These are phyloP conservation scores for Orobanche coerulescens DNA, from an alignment of 257 asterid genomes.

Conservation along the genomic window DNA sequence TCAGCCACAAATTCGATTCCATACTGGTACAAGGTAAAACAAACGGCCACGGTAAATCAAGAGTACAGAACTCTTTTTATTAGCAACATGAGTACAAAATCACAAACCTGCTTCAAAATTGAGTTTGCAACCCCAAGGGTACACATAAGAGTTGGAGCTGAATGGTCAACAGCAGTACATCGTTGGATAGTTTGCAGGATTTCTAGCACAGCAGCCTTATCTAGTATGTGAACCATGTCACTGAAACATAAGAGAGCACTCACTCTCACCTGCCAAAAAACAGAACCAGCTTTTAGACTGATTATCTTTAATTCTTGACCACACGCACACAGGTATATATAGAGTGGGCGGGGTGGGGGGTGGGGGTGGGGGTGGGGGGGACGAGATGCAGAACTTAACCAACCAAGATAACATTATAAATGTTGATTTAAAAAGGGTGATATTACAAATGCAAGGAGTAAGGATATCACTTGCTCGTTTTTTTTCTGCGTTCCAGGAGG, in stretches of 20 bases:
- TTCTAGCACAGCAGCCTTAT: slow-evolving; percentile 64
- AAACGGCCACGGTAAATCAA: slow-evolving; percentile 15
- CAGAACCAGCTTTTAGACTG: slow-evolving; percentile 10
- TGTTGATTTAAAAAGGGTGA: too few species aligned
- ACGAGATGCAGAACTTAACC: too few species aligned
- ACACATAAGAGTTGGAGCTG: slow-evolving; percentile 99
- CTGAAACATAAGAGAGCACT: slow-evolving; percentile 82
- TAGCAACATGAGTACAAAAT: neutral
- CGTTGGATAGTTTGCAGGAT: slow-evolving; percentile 84
- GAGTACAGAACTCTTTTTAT: slow-evolving; percentile 1
- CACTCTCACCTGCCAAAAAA: slow-evolving; percentile 79
- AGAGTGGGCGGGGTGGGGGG: neutral
- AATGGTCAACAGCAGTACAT: slow-evolving; percentile 95
- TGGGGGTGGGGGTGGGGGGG: too few species aligned
- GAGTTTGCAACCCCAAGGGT: slow-evolving; percentile 94
- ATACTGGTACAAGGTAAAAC: slow-evolving; percentile 44
- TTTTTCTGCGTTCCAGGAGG: neutral
- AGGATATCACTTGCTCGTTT: neutral
- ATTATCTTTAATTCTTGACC: slow-evolving; percentile 1
- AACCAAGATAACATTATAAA: too few species aligned
- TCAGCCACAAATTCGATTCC: slow-evolving; percentile 88
- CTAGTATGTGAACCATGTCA: slow-evolving; percentile 87
- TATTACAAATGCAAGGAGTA: neutral
- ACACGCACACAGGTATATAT: too few species aligned
- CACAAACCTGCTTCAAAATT: slow-evolving; percentile 74